These are phyloP conservation scores for Penicillium manginii DNA, from an alignment of 495 filamentous ascomycete genomes.

Conservation along the genomic window DNA sequence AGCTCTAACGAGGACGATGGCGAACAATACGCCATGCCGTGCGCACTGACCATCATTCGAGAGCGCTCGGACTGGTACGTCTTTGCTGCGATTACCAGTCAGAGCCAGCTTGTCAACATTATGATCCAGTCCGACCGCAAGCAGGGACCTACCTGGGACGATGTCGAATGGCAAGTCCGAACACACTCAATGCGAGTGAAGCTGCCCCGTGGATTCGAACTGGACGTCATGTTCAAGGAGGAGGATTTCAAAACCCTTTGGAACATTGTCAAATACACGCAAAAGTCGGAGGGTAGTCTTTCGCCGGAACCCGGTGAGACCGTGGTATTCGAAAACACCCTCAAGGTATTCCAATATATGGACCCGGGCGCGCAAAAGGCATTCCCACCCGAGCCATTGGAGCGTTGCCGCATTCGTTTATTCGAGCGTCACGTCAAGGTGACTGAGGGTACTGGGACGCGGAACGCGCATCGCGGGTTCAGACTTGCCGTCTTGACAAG, in stretches of 20 bases:
- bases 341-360: conserved; percentile 75
- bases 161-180: conserved; percentile 74
- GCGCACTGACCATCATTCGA: conserved; percentile 72
- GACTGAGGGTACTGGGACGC: conserved; percentile 66
- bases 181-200: conserved; percentile 62
- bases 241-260: conserved; percentile 74
- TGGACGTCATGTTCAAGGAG: conserved; percentile 70
- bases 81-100: conserved; percentile 71
- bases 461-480: conserved; percentile 73
- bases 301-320: conserved; percentile 66
- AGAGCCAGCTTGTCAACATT: conserved; percentile 76
- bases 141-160: conserved; percentile 74
- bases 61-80: conserved; percentile 68
- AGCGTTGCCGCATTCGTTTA: conserved; percentile 66
- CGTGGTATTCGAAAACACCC: conserved; percentile 62
- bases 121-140: conserved; percentile 68
- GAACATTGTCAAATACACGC: conserved; percentile 80
- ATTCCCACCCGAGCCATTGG: conserved; percentile 74
- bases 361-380: conserved; percentile 65
- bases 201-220: conserved; percentile 68
- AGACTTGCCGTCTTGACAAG: conserved; percentile 75
- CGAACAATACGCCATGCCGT: conserved; percentile 67
- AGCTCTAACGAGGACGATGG: conserved; percentile 66
- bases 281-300: conserved; percentile 70
- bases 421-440: conserved; percentile 70